phyloP scores from a whole-genome alignment of 208 protist genomes.

The Crithidia expoeki region DNA sequence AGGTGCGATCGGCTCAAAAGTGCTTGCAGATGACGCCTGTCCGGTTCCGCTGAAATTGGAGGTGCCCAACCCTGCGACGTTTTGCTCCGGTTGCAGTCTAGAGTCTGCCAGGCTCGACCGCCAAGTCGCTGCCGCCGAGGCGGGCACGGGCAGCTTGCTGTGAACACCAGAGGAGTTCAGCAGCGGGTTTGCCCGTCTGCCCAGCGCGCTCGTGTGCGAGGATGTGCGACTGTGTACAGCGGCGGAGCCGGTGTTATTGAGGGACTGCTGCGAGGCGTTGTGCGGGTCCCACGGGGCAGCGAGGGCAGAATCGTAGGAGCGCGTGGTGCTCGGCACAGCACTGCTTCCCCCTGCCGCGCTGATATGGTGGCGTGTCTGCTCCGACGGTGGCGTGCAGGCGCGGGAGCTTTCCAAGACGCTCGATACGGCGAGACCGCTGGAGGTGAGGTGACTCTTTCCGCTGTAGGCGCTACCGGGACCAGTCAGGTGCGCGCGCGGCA shows the following conservation, averaged over 20 bases:
- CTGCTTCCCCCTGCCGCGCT: conserved; percentile 10
- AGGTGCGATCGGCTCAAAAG: conserved; percentile 1
- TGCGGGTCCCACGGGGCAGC: conserved; percentile 71
- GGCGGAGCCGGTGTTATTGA: too few species aligned
- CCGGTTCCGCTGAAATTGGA: conserved; percentile 15
- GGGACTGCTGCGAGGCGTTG: conserved; percentile 25
- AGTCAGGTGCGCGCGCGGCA: conserved; percentile 1
- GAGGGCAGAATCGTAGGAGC: conserved; percentile 65
- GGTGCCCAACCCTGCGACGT: conserved; percentile 29
- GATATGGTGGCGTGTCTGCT: conserved; percentile 22
- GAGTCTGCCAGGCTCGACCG: conserved; percentile 15
- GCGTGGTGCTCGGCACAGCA: conserved; percentile 26
- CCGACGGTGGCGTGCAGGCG: conserved; percentile 79
- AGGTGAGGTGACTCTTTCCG: conserved; percentile 2
- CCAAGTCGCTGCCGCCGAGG: background rate
- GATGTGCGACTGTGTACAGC: conserved; percentile 37
- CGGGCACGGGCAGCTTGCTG: conserved; percentile 11
- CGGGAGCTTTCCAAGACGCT: conserved; percentile 45
- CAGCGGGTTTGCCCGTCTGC: conserved; percentile 72
- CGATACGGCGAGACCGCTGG: conserved; percentile 20
- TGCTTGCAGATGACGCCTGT: conserved; percentile 11
- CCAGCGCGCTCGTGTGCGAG: conserved; percentile 51
- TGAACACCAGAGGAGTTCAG: conserved; percentile 43
- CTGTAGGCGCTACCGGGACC: conserved; percentile 16
- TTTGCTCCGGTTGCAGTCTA: too few species aligned